phyloP scores from a whole-genome alignment of 768 basidiomycete species.

The Kwoniella europaea region DNA sequence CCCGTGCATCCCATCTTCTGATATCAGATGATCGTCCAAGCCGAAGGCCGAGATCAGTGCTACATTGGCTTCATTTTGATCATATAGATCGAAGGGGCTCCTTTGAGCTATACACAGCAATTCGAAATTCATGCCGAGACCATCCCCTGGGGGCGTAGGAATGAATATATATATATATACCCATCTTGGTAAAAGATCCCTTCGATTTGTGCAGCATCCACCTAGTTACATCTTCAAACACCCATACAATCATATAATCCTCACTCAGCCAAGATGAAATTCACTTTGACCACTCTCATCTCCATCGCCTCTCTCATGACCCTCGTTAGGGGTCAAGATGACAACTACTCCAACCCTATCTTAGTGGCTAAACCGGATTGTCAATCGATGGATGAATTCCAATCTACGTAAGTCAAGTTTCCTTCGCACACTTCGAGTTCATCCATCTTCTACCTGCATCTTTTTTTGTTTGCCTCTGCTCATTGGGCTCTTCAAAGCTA shows the following conservation, averaged over 20 bases:
- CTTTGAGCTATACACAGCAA: neutral
- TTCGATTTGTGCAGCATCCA: neutral
- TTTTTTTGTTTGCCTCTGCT: neutral
- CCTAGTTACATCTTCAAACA: neutral
- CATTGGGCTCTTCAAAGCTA: neutral
- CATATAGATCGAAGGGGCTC: neutral
- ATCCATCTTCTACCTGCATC: no score
- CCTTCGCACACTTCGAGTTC: neutral
- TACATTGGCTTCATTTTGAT: neutral
- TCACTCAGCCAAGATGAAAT: neutral
- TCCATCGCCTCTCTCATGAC: neutral
- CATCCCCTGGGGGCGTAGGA: no score
- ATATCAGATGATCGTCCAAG: neutral
- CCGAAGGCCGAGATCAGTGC: neutral
- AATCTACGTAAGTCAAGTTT: neutral
- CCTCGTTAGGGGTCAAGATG: neutral
- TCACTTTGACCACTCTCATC: neutral
- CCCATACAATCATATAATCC: neutral
- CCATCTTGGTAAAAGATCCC: no score
- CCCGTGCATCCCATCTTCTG: neutral
- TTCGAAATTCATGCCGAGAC: no score
- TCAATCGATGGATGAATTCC: conserved; percentile 4
- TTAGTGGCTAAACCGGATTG: conserved; percentile 11
- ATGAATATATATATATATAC: no score
- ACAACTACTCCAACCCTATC: conserved; percentile 8